Conservation (phyloP, 75 land plant species). For the Sequoia sempervirens region DNA sequence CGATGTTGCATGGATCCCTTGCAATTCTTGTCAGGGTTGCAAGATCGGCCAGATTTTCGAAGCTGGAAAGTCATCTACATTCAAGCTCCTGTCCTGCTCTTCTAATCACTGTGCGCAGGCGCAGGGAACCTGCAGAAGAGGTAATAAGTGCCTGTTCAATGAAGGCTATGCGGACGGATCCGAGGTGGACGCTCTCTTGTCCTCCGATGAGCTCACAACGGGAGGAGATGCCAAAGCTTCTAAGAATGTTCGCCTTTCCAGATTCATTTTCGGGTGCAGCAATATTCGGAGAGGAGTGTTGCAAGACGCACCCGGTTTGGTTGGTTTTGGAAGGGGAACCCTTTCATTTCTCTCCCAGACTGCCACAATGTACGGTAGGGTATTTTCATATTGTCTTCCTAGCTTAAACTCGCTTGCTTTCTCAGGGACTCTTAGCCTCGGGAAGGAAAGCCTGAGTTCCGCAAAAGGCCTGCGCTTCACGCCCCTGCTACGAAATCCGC, state of each 20-base stretch:
- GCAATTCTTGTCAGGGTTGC: conserved; percentile 8
- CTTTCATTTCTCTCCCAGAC: not conserved
- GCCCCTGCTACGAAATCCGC: conserved; percentile 43
- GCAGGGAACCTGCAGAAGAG: too few species aligned
- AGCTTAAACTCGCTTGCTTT: not conserved
- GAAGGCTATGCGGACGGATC: too few species aligned
- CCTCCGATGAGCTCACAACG: too few species aligned
- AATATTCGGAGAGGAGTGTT: too few species aligned
- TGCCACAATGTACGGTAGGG: not conserved
- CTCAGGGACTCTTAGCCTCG: not conserved
- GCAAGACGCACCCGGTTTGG: not conserved
- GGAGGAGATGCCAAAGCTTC: too few species aligned
- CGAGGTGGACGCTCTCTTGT: too few species aligned
- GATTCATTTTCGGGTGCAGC: too few species aligned
- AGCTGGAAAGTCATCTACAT: not conserved
- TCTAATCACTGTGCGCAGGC: not conserved
- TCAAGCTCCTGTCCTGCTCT: conserved; percentile 2
- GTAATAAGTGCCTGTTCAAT: too few species aligned
- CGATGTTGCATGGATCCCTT: conserved; percentile 16
- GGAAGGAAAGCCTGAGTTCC: not conserved
- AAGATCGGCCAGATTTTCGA: not conserved
- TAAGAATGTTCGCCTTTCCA: too few species aligned
- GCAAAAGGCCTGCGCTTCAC: conserved; percentile 26
- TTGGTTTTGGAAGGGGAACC: not conserved
- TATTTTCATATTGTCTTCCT: not conserved